Evolutionary conservation across 345 rosid species (phyloP).

Genomic region (Eucalyptus viminalis): DNA sequence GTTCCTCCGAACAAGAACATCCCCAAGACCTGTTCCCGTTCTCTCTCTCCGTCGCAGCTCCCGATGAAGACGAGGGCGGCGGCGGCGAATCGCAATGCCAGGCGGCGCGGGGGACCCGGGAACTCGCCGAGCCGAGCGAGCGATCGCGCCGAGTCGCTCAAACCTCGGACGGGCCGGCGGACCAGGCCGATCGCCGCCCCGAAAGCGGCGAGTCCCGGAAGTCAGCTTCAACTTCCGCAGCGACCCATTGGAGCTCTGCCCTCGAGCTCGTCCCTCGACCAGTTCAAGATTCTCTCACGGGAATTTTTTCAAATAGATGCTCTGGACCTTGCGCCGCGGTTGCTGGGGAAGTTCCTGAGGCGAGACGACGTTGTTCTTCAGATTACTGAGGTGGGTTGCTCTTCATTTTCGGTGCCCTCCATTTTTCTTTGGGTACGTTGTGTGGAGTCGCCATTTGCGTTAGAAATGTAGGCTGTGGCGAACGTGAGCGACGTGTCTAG

Average conservation of each 20-base stretch:
- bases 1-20: neutral
- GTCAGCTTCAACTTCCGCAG: neutral
- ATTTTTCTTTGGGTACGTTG: neutral
- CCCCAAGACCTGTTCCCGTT: neutral
- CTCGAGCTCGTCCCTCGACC: neutral
- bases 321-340: constrained; percentile 78
- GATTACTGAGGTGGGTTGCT: constrained; percentile 62
- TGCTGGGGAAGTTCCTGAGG: constrained; percentile 81
- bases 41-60: neutral
- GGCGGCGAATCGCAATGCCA: neutral
- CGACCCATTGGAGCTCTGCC: neutral
- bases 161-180: neutral
- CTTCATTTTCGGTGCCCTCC: neutral
- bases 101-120: neutral
- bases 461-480: neutral
- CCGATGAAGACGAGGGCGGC: neutral
- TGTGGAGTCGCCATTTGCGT: neutral
- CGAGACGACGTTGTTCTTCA: constrained; percentile 73
- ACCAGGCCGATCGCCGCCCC: neutral
- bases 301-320: constrained; percentile 77
- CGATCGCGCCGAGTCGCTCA: neutral
- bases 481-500: neutral
- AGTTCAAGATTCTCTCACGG: constrained; percentile 34
- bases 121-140: neutral
- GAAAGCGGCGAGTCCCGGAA: neutral